phyloP scores from a whole-genome alignment of 2,329 filamentous ascomycete species.

The Monosporascus sp. region DNA sequence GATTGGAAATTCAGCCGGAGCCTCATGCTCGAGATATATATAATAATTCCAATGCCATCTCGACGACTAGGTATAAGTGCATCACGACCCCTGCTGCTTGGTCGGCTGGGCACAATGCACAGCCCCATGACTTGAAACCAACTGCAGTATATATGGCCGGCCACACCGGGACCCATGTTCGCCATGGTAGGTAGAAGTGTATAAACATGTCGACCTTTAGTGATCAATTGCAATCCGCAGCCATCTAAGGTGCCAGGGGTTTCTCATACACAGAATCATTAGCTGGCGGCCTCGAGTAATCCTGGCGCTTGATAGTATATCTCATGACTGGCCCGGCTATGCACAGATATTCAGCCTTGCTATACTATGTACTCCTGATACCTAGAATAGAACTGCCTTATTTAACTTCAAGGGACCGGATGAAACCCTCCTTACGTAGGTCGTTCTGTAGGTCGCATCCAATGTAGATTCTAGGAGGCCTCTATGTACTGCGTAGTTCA shows the following conservation, averaged over 20 bases:
- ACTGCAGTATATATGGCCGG: neutral
- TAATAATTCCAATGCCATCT: neutral
- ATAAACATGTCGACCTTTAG: neutral
- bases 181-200: neutral
- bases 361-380: too few species aligned
- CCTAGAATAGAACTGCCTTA: too few species aligned
- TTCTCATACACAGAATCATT: neutral
- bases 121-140: neutral
- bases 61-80: neutral
- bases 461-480: too few species aligned
- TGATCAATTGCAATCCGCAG: too few species aligned
- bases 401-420: too few species aligned
- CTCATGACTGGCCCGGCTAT: too few species aligned
- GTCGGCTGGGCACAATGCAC: neutral
- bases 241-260: neutral
- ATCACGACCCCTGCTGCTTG: neutral
- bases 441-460: too few species aligned
- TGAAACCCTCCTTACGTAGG: too few species aligned
- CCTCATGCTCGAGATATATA: neutral
- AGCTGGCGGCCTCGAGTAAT: neutral
- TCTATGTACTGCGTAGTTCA: too few species aligned
- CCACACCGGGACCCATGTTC: neutral
- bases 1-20: neutral
- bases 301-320: neutral
- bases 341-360: too few species aligned